Evolutionary conservation across 169 alveolate genomes (phyloP).

Genomic region (Cyclospora cayetanensis): DNA sequence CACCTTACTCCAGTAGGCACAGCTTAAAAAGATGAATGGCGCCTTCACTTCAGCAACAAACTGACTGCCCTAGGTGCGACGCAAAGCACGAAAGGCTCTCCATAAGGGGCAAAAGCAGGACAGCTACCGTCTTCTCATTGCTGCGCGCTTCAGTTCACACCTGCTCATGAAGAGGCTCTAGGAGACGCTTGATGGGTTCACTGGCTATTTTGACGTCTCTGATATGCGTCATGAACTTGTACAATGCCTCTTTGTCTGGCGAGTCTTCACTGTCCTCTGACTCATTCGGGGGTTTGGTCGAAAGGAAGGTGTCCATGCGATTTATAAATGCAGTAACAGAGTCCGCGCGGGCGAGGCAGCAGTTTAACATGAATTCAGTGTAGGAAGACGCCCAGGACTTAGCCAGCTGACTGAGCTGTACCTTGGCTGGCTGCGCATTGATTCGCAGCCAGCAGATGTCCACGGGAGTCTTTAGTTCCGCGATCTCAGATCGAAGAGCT

Average conservation of each 20-base stretch:
- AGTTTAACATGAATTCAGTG: slow-evolving; percentile 83
- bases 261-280: slow-evolving; percentile 70
- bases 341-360: slow-evolving; percentile 83
- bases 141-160: slow-evolving; percentile 64
- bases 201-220: slow-evolving; percentile 90
- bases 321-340: slow-evolving; percentile 87
- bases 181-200: slow-evolving; percentile 82
- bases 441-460: slow-evolving; percentile 91
- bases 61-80: background rate
- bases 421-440: slow-evolving; percentile 90
- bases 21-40: too few species aligned
- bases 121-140: background rate
- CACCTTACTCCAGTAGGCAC: too few species aligned
- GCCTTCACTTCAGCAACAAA: background rate
- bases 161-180: slow-evolving; percentile 86
- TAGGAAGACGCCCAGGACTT: slow-evolving; percentile 88
- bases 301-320: slow-evolving; percentile 87
- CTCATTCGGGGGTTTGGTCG: slow-evolving; percentile 61
- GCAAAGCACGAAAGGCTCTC: background rate
- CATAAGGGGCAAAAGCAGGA: too few species aligned
- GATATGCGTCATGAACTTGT: slow-evolving; percentile 91
- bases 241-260: slow-evolving; percentile 83
- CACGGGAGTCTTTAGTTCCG: slow-evolving; percentile 87
- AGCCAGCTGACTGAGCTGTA: slow-evolving; percentile 85
- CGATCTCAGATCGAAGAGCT: slow-evolving; percentile 76